A percentile compares a stretch with the other conserved stretches of the same genome.
Conservation (phyloP, 305 asterid species). For the Fraxinus dipetala region DNA sequence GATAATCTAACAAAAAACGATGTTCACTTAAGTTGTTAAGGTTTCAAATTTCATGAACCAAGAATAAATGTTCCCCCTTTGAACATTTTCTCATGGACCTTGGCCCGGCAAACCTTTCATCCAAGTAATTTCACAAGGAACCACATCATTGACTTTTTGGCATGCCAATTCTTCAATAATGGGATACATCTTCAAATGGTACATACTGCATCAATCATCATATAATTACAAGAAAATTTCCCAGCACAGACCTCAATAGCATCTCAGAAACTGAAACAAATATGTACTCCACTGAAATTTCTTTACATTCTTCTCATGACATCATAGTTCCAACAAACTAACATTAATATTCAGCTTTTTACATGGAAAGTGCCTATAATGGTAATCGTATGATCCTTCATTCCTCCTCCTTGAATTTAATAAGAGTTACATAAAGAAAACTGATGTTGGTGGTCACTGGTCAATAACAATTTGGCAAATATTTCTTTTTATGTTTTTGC, state of each 20-base stretch:
- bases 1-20: constrained; percentile 1
- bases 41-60: background rate
- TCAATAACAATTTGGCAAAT: background rate
- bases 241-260: background rate
- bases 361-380: background rate
- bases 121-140: background rate
- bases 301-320: background rate
- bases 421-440: background rate
- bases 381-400: background rate
- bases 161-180: background rate
- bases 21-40: background rate
- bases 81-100: background rate
- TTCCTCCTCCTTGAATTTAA: background rate
- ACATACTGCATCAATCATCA: background rate
- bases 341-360: background rate
- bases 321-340: background rate
- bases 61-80: background rate
- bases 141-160: background rate
- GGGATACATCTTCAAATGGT: background rate
- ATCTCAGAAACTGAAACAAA: background rate
- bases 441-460: background rate
- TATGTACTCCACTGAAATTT: background rate
- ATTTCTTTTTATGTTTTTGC: background rate
- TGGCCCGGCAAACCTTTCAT: background rate
- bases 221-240: background rate